Conservation (phyloP, 768 basidiomycete species). For the Mycena rosella region DNA sequence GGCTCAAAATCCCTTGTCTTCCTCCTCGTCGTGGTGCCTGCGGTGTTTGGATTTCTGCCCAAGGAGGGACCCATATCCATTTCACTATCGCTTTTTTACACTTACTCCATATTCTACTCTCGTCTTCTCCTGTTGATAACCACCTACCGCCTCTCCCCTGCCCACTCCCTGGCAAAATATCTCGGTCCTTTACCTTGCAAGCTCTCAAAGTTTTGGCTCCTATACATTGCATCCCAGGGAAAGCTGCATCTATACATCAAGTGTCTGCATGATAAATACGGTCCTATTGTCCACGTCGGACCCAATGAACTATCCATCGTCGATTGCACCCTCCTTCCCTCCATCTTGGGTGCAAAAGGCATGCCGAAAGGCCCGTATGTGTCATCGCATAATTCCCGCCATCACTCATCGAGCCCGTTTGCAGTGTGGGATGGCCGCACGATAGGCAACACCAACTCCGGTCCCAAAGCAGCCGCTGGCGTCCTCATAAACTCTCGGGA, state of each 20-base stretch:
- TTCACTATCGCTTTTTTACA: neutral
- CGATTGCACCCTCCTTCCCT: constrained; percentile 47
- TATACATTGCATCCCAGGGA: constrained; percentile 48
- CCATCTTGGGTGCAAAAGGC: constrained; percentile 52
- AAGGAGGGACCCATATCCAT: neutral
- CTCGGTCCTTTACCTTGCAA: constrained; percentile 60
- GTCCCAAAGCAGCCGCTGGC: constrained; percentile 28
- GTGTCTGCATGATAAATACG: constrained; percentile 63
- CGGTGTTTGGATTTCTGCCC: neutral
- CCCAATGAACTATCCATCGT: constrained; percentile 61
- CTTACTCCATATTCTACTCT: constrained; percentile 12
- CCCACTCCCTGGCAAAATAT: constrained; percentile 60
- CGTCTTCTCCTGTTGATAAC: constrained; percentile 39
- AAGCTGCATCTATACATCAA: constrained; percentile 59
- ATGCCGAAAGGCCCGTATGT: constrained; percentile 58
- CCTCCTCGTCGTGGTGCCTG: neutral
- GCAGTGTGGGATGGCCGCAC: constrained; percentile 51
- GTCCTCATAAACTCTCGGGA: constrained; percentile 48
- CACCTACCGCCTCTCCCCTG: constrained; percentile 59
- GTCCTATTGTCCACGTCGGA: constrained; percentile 68
- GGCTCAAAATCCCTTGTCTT: neutral
- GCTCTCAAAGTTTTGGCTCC: constrained; percentile 54
- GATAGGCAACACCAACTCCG: neutral
- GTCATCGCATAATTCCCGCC: neutral
- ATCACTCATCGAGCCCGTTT: neutral